Evolutionary conservation across 2,329 filamentous ascomycete species (phyloP), one percentile per base, ranked within the genome.

Genomic region (Fusarium torreyae): DNA sequence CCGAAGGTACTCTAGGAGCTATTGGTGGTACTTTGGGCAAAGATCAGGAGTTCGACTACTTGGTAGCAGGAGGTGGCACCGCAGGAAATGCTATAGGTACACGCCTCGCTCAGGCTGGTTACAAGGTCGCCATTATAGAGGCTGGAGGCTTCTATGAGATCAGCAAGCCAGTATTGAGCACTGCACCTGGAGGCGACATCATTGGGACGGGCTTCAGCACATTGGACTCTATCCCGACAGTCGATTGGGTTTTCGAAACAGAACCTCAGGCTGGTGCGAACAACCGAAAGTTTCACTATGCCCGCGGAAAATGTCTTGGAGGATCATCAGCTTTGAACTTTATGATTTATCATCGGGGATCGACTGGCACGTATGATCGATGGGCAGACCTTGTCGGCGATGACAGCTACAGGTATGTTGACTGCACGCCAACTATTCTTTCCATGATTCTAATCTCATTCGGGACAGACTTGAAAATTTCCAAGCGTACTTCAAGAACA

Each of bases 371-470:
- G 13, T 56, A 56, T 6, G 31, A 51, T 2, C 34, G 38, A 1
- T 56, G 53, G 53, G 53, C 53, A 3, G 44, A 56, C 11, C 39
- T 51, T 24, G 53, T 56, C 5, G 53, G 53, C 2, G 53, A 56
- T 9, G 24, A 56, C 20, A 33, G 31, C 7, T 56, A 31, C 5
- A 31, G 28, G 28, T 31, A 31, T 31, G 10, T 8, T 31, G 10
- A 4, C 10, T 31, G 28, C 9, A 5, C 10, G 10, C 13, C 9
- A 13, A 13, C 3, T 13, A 31, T 3, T 13, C 11, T 3, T 11
- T 4, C 4, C 28, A 31, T 31, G 3, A 31, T 31, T 13, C 28
- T 31, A 13, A 31, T 31, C 28, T 39, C 13, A 51, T 22, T 14
- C 51, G 53, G 53, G 33, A 51, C 3, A 56, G 52, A n/a, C 52